Evolutionary conservation across 768 basidiomycete genomes (phyloP), one percentile per base, ranked within the genome.

Genomic region (Mycena olivaceomarginata): DNA sequence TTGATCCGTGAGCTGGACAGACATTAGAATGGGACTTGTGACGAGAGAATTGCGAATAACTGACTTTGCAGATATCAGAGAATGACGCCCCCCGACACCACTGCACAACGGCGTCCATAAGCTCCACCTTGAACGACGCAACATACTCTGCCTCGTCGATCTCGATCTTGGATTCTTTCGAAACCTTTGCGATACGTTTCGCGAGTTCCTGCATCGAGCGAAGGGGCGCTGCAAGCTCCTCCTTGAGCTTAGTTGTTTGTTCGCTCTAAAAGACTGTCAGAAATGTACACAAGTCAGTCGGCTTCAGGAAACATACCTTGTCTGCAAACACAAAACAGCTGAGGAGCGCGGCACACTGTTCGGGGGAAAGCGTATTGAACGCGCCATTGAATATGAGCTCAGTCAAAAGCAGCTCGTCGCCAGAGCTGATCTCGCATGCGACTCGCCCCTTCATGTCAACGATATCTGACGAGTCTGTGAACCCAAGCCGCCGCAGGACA

Each of bases 51-150:
- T 13, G 4, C 37, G 62, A 56, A 5, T 25, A 10, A 80, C 90
- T 41, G 57, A 96, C 98, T 92, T 98, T 98, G 91, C 96, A 97
- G 72, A 99, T 97, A 37, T 99, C 98, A 1, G 95, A 89, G 86
- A 99, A 99, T 39, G 96, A 96, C 18, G 97, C 96, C 5, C 98
- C 98, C n/a, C 96, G 93, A 87, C 98, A 99, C 98, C 98, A 99
- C 77, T 97, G 95, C 46, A 97, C 90, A 12, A 99, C 98, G 0
- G 96, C 96, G 79, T 99, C 98, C 97, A 99, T 99, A 66, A 99
- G 92, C 82, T 99, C 98, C 22, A 98, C 96, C 86, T 99, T 99
- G 93, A 99, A 99, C 13, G 95, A 97, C 69, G 94, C 90, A 2
- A 99, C 96, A 84, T 99, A 99, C 77, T 98, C 97, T 74, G 98